Evolutionary conservation across 257 asterid genomes (phyloP), one percentile per base, ranked within the genome.

Genomic region (Solanum sejunctum): DNA sequence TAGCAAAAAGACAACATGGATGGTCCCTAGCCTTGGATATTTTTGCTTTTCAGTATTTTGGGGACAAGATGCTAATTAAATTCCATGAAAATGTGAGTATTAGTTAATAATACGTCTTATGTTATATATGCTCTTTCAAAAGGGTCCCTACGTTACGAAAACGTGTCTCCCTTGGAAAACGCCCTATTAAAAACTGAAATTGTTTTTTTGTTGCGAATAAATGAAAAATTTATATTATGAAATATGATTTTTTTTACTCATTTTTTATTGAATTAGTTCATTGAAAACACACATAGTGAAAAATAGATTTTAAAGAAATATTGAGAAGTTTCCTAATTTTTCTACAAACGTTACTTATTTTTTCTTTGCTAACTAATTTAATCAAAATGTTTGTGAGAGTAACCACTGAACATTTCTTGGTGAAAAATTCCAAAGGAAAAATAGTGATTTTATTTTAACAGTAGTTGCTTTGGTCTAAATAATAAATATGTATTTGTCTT

Each of bases 1-100:
- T 66, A 36, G 72, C 78, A 85, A 72, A 85, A 36, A 41, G 87
- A 85, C 85, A 85, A 11, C 20, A 85, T 23, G 82, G 85, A 85
- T 85, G 87, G 87, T 85, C 81, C 87, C 80, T 66, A 80, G 26
- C 66, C 10, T 55, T 39, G 60, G 71, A 54, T 79, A 80, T 51
- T 85, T 85, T 80, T 26, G 5, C 43, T 84, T 60, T 63, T 5
- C 17, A 13, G 51, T 69, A 71, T 84, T 58, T n/a, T 12, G 83
- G 82, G 43, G 58, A 16, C 56, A 45, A 75, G 21, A 49, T 75
- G 81, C 60, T n/a, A 21, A 12, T n/a, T 72, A n/a, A 20, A 41
- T 7, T 28, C 32, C 52, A 26, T 57, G 26, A 77, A 77, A 28
- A 11, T 61, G 71, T 36, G 36, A 49, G 67, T 51, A 20, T 8